These are phyloP conservation scores for Plectosphaerella sp. DNA, from an alignment of 2,329 filamentous ascomycete genomes.

Conservation along the genomic window DNA sequence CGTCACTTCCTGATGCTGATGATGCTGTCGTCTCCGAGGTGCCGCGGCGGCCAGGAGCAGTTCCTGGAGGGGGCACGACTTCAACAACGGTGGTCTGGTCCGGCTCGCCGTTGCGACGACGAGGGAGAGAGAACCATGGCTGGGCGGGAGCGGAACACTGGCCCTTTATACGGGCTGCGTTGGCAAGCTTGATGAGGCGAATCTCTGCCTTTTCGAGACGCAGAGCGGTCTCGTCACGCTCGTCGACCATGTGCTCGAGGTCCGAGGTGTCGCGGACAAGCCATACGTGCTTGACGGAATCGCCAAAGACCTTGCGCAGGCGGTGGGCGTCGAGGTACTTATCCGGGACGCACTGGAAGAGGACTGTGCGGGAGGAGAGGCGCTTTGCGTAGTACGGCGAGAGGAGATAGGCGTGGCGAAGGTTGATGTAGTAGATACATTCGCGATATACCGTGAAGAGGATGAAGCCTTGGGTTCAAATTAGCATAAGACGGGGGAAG, in stretches of 20 bases:
- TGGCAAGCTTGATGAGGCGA: slow-evolving; percentile 71
- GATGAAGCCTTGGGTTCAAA: slow-evolving; percentile 55
- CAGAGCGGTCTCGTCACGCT: slow-evolving; percentile 70
- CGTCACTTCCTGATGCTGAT: slow-evolving; percentile 46
- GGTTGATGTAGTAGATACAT: slow-evolving; percentile 86
- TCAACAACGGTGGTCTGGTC: slow-evolving; percentile 13
- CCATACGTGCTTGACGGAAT: slow-evolving; percentile 80
- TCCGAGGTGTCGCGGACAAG: slow-evolving; percentile 68
- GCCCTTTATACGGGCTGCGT: slow-evolving; percentile 53
- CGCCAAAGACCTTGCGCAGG: slow-evolving; percentile 72
- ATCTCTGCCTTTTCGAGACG: slow-evolving; percentile 82
- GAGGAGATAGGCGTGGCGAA: slow-evolving; percentile 90
- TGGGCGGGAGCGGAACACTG: slow-evolving; percentile 5
- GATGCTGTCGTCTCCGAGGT: neutral
- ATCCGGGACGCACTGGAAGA: slow-evolving; percentile 83
- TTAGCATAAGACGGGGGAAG: neutral
- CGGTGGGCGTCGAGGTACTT: slow-evolving; percentile 71
- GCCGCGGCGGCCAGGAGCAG: neutral
- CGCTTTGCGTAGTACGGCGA: slow-evolving; percentile 78
- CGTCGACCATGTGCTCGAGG: slow-evolving; percentile 71
- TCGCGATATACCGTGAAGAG: slow-evolving; percentile 88
- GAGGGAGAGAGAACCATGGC: neutral
- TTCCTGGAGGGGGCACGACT: no score
- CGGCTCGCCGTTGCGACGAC: neutral
- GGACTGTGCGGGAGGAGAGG: slow-evolving; percentile 83